phyloP scores from a whole-genome alignment of 148 eudicot genomes.

The Camellia japonica region DNA sequence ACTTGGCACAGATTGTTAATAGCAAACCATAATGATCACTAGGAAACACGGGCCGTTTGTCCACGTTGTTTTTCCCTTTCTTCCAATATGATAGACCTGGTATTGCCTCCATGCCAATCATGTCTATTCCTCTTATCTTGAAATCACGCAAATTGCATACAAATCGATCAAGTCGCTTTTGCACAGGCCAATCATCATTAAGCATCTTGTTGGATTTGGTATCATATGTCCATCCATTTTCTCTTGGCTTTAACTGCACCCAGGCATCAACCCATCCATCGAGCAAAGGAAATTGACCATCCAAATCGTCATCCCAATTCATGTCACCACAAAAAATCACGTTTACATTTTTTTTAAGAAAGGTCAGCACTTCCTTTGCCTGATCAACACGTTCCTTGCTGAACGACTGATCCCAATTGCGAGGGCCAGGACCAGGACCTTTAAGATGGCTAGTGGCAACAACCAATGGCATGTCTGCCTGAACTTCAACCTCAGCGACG shows the following conservation, averaged over 20 bases:
- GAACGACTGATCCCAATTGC: conserved; percentile 82
- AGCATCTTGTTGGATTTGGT: conserved; percentile 80
- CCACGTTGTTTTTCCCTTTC: conserved; percentile 48
- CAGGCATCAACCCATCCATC: conserved; percentile 90
- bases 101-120: no score
- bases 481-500: no score
- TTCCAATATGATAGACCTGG: conserved; percentile 54
- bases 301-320: no score
- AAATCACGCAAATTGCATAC: conserved; percentile 55
- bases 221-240: conserved; percentile 77
- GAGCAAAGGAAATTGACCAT: conserved; percentile 37
- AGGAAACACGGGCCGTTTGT: conserved; percentile 77
- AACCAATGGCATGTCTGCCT: conserved; percentile 26
- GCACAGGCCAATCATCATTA: conserved; percentile 48
- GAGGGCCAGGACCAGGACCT: conserved; percentile 88
- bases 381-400: conserved; percentile 92
- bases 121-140: conserved; percentile 13
- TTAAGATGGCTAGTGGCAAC: conserved; percentile 86
- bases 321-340: no score
- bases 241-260: conserved; percentile 56
- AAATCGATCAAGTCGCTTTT: conserved; percentile 72
- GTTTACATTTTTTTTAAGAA: conserved; percentile 46
- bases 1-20: no score
- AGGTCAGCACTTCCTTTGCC: conserved; percentile 61
- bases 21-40: conserved; percentile 21